Percentiles rank a stretch among this genome's conserved stretches.
Conservation (phyloP, 805 yeast species). For the Candida coquimbonensis region DNA sequence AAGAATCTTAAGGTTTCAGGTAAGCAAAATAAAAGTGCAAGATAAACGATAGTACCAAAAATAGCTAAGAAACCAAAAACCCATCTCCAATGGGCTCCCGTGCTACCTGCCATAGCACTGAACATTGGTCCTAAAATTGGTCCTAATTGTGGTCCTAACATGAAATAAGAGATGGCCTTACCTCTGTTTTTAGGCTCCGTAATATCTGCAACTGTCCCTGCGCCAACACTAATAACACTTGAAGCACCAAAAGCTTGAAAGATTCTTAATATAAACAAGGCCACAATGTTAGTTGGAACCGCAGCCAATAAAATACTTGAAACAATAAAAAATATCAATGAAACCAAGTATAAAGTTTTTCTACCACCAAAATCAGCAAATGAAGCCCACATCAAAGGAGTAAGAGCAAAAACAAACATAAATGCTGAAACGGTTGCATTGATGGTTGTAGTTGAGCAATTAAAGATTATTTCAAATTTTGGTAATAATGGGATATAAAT, state of each 20-base stretch:
- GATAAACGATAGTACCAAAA: constrained; percentile 47
- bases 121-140: constrained; percentile 81
- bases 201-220: constrained; percentile 82
- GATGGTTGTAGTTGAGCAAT: constrained; percentile 34
- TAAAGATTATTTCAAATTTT: constrained; percentile 32
- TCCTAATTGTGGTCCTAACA: constrained; percentile 82
- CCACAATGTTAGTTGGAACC: constrained; percentile 57
- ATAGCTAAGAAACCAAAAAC: constrained; percentile 73
- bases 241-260: constrained; percentile 83
- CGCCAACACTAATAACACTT: constrained; percentile 85
- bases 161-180: constrained; percentile 74
- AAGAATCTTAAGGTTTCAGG: constrained; percentile 77
- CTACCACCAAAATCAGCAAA: constrained; percentile 55
- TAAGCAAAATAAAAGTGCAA: constrained; percentile 46
- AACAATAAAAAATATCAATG: constrained; percentile 49
- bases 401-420: constrained; percentile 48
- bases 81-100: constrained; percentile 80
- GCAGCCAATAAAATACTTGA: constrained; percentile 61
- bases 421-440: constrained; percentile 53
- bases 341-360: constrained; percentile 54
- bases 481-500: constrained; percentile 51
- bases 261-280: constrained; percentile 56
- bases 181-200: constrained; percentile 65
- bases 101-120: constrained; percentile 62
- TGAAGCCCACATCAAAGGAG: constrained; percentile 51